A percentile compares a stretch with the other conserved stretches of the same genome.
phyloP scores from a whole-genome alignment of 2,329 filamentous ascomycete genomes.

The Curvularia sp. region DNA sequence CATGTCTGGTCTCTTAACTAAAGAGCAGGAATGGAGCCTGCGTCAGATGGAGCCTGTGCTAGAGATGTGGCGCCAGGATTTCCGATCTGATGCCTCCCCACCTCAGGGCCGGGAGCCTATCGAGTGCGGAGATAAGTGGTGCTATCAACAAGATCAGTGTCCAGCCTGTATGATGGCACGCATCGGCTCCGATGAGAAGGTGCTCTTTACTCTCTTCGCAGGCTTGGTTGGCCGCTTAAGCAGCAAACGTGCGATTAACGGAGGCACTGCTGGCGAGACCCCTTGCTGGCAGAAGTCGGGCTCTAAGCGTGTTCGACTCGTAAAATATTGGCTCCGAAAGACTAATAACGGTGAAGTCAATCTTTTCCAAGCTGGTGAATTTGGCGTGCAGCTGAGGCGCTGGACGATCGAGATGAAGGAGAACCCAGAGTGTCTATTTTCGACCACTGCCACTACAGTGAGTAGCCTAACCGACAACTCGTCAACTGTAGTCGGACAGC shows the following conservation, averaged over 20 bases:
- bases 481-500: background rate
- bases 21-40: conserved; percentile 21
- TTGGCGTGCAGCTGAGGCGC: conserved; percentile 32
- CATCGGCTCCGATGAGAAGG: conserved; percentile 33
- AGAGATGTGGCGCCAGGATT: conserved; percentile 36
- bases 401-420: conserved; percentile 17
- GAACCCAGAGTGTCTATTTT: conserved; percentile 1
- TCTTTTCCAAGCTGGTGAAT: conserved; percentile 26
- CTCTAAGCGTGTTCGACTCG: conserved; percentile 32
- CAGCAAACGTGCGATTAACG: background rate
- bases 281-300: conserved; percentile 19
- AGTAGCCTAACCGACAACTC: background rate
- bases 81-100: conserved; percentile 18
- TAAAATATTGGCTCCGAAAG: conserved; percentile 35
- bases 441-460: background rate
- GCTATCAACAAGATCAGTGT: conserved; percentile 33
- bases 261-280: conserved; percentile 8
- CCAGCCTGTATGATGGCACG: conserved; percentile 42
- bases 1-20: conserved; percentile 25
- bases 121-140: conserved; percentile 25
- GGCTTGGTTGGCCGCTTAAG: conserved; percentile 34
- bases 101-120: conserved; percentile 31
- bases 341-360: conserved; percentile 13
- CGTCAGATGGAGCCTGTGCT: conserved; percentile 41
- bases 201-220: conserved; percentile 35